Percentiles rank a stretch among this genome's conserved stretches.
Evolutionary conservation across 495 filamentous ascomycete species (phyloP).

Genomic region (Lasiosphaeria hispida): DNA sequence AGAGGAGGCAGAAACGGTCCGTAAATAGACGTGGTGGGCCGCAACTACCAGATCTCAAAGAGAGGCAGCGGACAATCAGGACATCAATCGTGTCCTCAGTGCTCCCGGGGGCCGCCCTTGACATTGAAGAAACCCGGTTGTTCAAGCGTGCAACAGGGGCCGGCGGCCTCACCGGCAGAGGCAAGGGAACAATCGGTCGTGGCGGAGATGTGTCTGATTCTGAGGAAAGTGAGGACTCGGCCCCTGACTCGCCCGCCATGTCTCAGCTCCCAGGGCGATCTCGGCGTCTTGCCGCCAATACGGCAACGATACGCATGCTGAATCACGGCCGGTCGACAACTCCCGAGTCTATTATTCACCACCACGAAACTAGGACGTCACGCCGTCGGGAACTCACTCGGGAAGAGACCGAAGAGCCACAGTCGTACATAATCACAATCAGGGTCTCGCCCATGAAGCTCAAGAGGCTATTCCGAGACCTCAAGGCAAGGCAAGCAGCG

Average conservation of each 20-base stretch:
- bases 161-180: slow-evolving; percentile 55
- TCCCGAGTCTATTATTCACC: slow-evolving; percentile 70
- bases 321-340: slow-evolving; percentile 85
- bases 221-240: slow-evolving; percentile 82
- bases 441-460: slow-evolving; percentile 63
- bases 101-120: slow-evolving; percentile 76
- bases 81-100: slow-evolving; percentile 88
- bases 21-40: slow-evolving; percentile 92
- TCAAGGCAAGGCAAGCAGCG: slow-evolving; percentile 37
- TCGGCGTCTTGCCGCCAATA: slow-evolving; percentile 77
- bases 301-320: slow-evolving; percentile 71
- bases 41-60: slow-evolving; percentile 92
- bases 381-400: slow-evolving; percentile 57
- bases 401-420: slow-evolving; percentile 70
- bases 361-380: slow-evolving; percentile 68
- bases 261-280: slow-evolving; percentile 73
- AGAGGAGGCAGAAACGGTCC: slow-evolving; percentile 89
- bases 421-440: slow-evolving; percentile 68
- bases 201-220: slow-evolving; percentile 82
- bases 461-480: slow-evolving; percentile 53
- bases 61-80: slow-evolving; percentile 85
- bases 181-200: slow-evolving; percentile 48
- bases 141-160: slow-evolving; percentile 63
- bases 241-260: slow-evolving; percentile 80
- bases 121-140: slow-evolving; percentile 79